Conservation (phyloP, 805 yeast genomes). For the Saccharomycopsis amapae region DNA sequence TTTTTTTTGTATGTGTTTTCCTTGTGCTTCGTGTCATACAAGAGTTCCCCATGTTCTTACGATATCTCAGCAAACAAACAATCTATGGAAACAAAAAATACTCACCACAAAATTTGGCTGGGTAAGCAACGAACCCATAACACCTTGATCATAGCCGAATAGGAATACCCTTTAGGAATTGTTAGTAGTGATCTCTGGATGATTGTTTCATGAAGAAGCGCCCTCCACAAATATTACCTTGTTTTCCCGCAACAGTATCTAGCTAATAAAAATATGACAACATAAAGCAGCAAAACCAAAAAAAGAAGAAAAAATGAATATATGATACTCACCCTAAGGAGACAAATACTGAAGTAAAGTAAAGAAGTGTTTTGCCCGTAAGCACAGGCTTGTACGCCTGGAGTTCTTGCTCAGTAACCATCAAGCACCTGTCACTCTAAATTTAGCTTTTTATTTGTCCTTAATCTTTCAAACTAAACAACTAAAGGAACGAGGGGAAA, state of each 20-base stretch:
- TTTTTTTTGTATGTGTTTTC: no score
- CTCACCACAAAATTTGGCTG: constrained; percentile 51
- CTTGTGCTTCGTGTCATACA: no score
- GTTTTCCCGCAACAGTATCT: no score
- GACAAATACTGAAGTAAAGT: constrained; percentile 35
- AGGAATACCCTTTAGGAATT: constrained; percentile 53
- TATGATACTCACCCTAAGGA: constrained; percentile 28
- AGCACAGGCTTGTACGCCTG: constrained; percentile 17
- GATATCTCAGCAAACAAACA: background rate
- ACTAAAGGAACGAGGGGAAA: no score
- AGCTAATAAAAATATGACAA: background rate
- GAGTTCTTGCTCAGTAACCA: constrained; percentile 13
- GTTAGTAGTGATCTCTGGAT: no score
- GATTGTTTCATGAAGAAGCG: no score
- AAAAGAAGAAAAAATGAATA: background rate
- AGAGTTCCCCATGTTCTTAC: no score
- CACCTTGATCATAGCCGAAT: constrained; percentile 85
- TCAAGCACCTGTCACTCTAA: no score
- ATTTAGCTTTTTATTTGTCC: no score
- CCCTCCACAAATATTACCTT: no score
- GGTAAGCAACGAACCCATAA: constrained; percentile 79
- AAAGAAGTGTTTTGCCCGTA: constrained; percentile 24
- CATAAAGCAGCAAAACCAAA: background rate
- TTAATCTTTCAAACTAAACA: no score
- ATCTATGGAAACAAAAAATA: constrained; percentile 11